Base-by-base conservation (phyloP, 805 yeast genomes). In the Candida adriatica region DNA sequence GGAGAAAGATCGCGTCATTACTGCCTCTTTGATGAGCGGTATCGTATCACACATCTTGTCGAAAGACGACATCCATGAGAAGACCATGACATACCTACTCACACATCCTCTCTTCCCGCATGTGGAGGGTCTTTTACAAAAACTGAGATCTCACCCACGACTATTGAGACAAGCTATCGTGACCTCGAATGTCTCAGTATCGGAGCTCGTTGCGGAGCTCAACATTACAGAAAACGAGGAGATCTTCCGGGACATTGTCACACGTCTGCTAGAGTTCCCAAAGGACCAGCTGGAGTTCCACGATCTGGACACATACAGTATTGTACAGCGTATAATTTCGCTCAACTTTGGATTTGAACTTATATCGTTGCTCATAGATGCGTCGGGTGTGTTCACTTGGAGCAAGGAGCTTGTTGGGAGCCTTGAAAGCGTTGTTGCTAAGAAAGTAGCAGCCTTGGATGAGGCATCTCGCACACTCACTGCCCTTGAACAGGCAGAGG, bases 91-190 rank as follows among this genome's bases (percentile, higher is more conserved):
- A 1, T 88, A 84, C 49, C 64, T 88, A 20, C 64, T 90, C 40
- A 82, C 95, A 3, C 95, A 90, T 59, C 96, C 96, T 13, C 59
- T 85, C 13, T 87, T 80, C 57, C 96, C 96, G 8, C 70, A 66
- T 38, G 64, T 84, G 8, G 56, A 59, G 5, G 76, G 75, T 2
- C 53, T 88, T 27, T 57, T 90, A 26, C 49, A 62, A 11, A 61
- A 58, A 24, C 60, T 85, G 17, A 65, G 67, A 27, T 57, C 68
- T 8, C 64, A 70, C 37, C 78, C 85, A 22, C 70, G 81, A 38
- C 64, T 87, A 35, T 67, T 80, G 54, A 75, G 86, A 57, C 95
- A 83, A 54, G 90, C 94, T 2, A 71, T 86, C 30, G 82, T 79
- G 10, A 78, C 92, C 1, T 81, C 92, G 38, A 75, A 77, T 34